Percentiles rank a stretch among this genome's conserved stretches.
Evolutionary conservation across 2,329 filamentous ascomycete genomes (phyloP).

Genomic region (Aspergillus latus): DNA sequence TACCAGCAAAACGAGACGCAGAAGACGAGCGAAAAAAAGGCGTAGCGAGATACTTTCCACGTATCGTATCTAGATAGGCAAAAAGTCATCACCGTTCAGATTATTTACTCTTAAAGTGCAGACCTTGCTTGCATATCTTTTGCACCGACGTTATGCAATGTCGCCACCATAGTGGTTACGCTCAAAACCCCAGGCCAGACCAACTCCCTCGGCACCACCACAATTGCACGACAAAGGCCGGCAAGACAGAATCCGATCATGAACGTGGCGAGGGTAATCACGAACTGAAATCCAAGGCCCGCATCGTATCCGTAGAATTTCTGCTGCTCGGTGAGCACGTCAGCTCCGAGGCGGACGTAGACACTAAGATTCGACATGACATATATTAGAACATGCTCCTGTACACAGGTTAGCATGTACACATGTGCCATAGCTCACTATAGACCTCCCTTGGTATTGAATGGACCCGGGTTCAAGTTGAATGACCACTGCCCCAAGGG

Average conservation of each 20-base stretch:
- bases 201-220: constrained; percentile 57
- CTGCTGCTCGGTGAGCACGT: constrained; percentile 30
- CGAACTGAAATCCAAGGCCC: constrained; percentile 29
- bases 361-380: constrained; percentile 33
- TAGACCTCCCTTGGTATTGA: constrained; percentile 22
- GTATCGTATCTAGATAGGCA: constrained; percentile 39
- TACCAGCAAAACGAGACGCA: constrained; percentile 29
- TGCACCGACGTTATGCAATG: constrained; percentile 63
- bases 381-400: constrained; percentile 26
- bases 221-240: constrained; percentile 61
- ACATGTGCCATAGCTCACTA: not conserved
- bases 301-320: constrained; percentile 29
- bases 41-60: constrained; percentile 38
- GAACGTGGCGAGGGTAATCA: constrained; percentile 64
- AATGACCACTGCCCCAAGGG: constrained; percentile 18
- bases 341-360: constrained; percentile 28
- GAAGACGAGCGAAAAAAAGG: constrained; percentile 24
- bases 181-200: constrained; percentile 55
- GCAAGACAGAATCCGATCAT: constrained; percentile 61
- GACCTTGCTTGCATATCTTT: constrained; percentile 43
- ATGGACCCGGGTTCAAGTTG: constrained; percentile 31
- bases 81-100: too few relatives aligned
- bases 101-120: too few relatives aligned
- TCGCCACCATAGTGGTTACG: constrained; percentile 66
- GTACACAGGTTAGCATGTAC: not conserved